Evolutionary conservation across 164 flowering plant species (phyloP).

Genomic region (Nelumbo lutea): DNA sequence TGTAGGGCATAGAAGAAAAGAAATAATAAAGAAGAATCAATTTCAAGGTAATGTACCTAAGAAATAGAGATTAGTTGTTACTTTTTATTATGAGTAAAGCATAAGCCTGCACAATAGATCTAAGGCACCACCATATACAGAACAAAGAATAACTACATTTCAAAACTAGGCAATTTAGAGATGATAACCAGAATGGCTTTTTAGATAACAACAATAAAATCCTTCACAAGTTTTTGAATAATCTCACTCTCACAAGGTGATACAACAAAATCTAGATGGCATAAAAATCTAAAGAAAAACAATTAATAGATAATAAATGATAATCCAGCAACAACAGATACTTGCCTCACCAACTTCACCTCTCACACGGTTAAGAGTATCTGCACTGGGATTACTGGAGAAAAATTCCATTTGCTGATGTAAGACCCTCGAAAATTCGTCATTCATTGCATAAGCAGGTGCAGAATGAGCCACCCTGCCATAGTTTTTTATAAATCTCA

Average conservation of each 20-base stretch:
- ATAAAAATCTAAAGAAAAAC: not conserved
- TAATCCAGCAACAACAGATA: conserved; percentile 5
- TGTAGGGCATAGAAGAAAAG: too few relatives aligned
- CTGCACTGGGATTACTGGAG: conserved; percentile 88
- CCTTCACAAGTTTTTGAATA: not conserved
- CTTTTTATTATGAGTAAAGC: too few relatives aligned
- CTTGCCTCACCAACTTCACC: conserved; percentile 97
- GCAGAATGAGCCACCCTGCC: conserved; percentile 79
- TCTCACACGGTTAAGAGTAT: conserved; percentile 81
- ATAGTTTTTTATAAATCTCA: conserved; percentile 98
- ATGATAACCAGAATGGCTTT: too few relatives aligned
- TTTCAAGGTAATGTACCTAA: too few relatives aligned
- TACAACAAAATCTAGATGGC: too few relatives aligned
- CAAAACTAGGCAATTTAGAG: too few relatives aligned
- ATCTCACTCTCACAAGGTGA: too few relatives aligned
- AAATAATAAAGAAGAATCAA: too few relatives aligned
- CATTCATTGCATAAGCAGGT: conserved; percentile 97
- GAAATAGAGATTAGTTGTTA: too few relatives aligned
- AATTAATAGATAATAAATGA: not conserved
- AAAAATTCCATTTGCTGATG: conserved; percentile 98
- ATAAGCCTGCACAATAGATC: too few relatives aligned
- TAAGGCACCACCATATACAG: too few relatives aligned
- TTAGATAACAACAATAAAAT: not conserved
- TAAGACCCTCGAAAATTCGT: conserved; percentile 93
- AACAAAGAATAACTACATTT: too few relatives aligned